Percentiles rank a stretch among this genome's conserved stretches.
phyloP scores from a whole-genome alignment of 441 rosid species.

The Eruca vesicaria region DNA sequence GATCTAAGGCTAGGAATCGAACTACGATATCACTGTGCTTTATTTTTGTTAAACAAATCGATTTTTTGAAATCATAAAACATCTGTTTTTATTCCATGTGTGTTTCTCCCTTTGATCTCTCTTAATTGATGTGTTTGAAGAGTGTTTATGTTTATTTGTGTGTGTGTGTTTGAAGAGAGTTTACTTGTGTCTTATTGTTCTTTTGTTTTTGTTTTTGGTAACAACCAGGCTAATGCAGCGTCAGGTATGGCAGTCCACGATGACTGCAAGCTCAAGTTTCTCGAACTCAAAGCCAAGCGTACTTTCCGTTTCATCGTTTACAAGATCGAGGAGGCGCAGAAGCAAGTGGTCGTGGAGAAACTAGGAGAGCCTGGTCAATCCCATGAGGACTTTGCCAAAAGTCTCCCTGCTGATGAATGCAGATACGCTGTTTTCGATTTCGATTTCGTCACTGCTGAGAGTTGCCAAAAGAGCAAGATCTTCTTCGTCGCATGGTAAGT shows the following conservation, averaged over 20 bases:
- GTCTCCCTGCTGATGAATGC: conserved; percentile 56
- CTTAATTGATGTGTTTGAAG: not conserved
- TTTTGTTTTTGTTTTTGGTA: conserved; percentile 3
- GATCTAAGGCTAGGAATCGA: conserved; percentile 20
- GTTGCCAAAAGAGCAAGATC: conserved; percentile 49
- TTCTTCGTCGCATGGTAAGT: conserved; percentile 59
- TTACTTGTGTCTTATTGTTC: not conserved
- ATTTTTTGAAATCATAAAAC: not conserved
- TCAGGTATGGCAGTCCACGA: conserved; percentile 64
- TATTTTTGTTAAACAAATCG: not conserved
- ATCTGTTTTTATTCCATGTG: not conserved
- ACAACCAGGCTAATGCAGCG: conserved; percentile 51
- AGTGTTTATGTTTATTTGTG: no score
- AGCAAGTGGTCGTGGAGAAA: conserved; percentile 53
- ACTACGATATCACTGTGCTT: not conserved
- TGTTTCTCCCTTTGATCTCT: not conserved
- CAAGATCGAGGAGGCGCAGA: conserved; percentile 54
- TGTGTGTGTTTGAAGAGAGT: not conserved
- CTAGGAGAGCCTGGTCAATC: conserved; percentile 45
- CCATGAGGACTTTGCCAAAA: conserved; percentile 45
- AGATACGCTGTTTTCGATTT: conserved; percentile 51
- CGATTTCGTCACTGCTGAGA: conserved; percentile 50
- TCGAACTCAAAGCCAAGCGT: conserved; percentile 52
- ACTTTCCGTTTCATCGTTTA: conserved; percentile 48
- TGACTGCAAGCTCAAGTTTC: conserved; percentile 53